phyloP scores from a whole-genome alignment of 2,329 filamentous ascomycete genomes.

The Rutstroemia sp. region DNA sequence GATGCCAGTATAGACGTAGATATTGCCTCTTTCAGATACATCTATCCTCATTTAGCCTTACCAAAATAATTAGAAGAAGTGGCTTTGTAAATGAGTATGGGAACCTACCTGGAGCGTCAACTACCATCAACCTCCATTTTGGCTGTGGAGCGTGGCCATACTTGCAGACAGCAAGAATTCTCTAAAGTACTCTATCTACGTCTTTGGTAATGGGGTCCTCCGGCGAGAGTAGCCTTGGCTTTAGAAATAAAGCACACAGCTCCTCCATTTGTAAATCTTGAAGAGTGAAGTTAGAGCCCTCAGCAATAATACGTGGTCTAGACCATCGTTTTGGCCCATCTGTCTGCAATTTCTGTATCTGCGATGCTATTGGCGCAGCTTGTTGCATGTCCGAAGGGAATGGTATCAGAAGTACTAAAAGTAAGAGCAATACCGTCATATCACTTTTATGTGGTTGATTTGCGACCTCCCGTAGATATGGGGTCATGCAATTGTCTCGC shows the following conservation, averaged over 20 bases:
- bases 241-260: background rate
- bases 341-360: too few relatives aligned
- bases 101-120: background rate
- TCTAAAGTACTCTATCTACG: background rate
- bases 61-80: background rate
- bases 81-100: too few relatives aligned
- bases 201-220: background rate
- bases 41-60: background rate
- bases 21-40: background rate
- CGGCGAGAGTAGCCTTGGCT: background rate
- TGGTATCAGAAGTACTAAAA: too few relatives aligned
- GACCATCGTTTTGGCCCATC: too few relatives aligned
- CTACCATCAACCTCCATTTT: background rate
- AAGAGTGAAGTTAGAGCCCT: too few relatives aligned
- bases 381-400: too few relatives aligned
- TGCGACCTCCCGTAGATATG: too few relatives aligned
- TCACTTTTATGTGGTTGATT: too few relatives aligned
- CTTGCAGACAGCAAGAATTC: background rate
- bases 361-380: too few relatives aligned
- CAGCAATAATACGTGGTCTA: too few relatives aligned
- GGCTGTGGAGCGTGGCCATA: background rate
- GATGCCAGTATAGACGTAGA: background rate
- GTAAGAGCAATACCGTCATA: too few relatives aligned
- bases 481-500: too few relatives aligned
- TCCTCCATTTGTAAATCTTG: background rate